Evolutionary conservation across 495 filamentous ascomycete genomes (phyloP), one percentile per base, ranked within the genome.

Genomic region (Talaromyces nanjingensis): DNA sequence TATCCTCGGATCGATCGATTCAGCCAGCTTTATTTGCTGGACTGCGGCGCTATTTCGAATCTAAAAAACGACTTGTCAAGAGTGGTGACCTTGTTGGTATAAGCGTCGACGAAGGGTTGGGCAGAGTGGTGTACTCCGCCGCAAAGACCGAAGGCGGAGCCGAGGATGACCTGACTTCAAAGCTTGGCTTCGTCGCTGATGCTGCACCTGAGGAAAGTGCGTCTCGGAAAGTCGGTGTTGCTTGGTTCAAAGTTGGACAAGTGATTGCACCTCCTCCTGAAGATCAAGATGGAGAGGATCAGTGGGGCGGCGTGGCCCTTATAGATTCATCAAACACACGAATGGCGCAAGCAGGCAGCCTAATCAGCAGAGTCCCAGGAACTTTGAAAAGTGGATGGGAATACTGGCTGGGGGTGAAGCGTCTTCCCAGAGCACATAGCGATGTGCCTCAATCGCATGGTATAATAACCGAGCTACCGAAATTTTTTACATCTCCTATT

Each of bases 201-300:
- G 12, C 64, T 2, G 33, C 37, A 6, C 42, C 55, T 22, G 54
- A 64, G 16, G 69, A 69, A 37, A 67, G 63, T 27, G 68, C 68
- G 14, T 65, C 71, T 33, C 76, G 72, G 42, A 80, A 80, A 59
- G 71, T 79, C 39, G 89, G 85, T 18, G 88, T 96, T 45, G 92
- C 89, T 4, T 98, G 94, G 93, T 97, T 96, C 75, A 87, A 82
- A 58, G 86, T 97, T 34, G 87, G 89, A 16, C 88, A 89, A 66
- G 86, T 94, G 54, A 79, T 84, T 25, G 78, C 81, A n/a, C 74
- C 62, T 14, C 66, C 79, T 3, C 68, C 84, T 34, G 86, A 85
- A 68, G 83, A 87, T n/a, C 68, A 74, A 45, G 79, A 81, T 52
- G 84, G 86, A 54, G 84, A 87, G 25, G 85, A 90, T 49, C 73